Evolutionary conservation across 2,329 filamentous ascomycete species (phyloP), one percentile per base, ranked within the genome.

Genomic region (Diplocarpon rosae): DNA sequence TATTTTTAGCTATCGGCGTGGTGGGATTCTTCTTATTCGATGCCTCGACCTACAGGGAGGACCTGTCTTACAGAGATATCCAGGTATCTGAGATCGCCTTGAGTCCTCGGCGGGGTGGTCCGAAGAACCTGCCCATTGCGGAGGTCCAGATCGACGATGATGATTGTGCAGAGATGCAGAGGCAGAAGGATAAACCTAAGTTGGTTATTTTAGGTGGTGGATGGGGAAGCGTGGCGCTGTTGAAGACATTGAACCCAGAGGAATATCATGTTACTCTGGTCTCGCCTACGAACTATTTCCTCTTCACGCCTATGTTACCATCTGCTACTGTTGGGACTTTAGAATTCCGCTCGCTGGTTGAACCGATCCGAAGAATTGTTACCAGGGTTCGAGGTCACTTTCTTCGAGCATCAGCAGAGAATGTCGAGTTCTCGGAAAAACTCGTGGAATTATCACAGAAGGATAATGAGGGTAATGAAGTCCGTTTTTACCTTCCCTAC

Each of bases 291-390:
- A 96, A 96, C 59, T 95, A 96, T 67, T 98, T 98, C 67, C 69
- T 98, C 28, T 98, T 98, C 65, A 98, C 92, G 1, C 92, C 92
- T 0, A 96, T 98, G 89, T 72, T 98, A 35, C 92, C 92, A 1
- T 95, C 88, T 29, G 93, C 92, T 7, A 98, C 93, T 0, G 92
- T 98, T 5, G 93, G 93, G 11, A 98, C 92, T 0, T 70, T 98
- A 28, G 90, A 95, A 60, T 69, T 96, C 58, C 75, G 90, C 52
- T 95, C 88, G 39, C 70, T 98, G 47, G 87, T 95, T 33, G 92
- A 98, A 64, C 92, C 92, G 0, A 85, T 98, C 49, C 78, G 92
- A 50, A 78, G 85, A 38, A 92, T 98, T 54, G 70, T 96, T 15
- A 69, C 75, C 43, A 73, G 80, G 43, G 76, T 95, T 17, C 74